These are phyloP conservation scores for Echites panduratus DNA, from an alignment of 257 asterid genomes.

Conservation along the genomic window DNA sequence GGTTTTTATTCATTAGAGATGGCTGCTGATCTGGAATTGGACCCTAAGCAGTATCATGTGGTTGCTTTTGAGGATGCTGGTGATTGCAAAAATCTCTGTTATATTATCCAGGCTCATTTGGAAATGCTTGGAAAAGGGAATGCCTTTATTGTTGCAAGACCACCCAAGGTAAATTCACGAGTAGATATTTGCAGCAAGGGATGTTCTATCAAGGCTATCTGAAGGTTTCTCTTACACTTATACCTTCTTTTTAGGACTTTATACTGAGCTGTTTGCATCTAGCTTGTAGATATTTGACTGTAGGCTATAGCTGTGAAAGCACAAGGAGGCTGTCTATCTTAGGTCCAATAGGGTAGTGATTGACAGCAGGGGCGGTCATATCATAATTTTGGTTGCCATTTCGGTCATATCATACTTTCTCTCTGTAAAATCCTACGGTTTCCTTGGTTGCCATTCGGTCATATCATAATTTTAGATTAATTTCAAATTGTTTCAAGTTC, in stretches of 20 bases:
- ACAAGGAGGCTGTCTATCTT: too few species aligned
- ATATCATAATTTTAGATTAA: too few species aligned
- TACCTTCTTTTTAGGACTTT: not conserved
- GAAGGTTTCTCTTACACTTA: not conserved
- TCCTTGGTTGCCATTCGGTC: too few species aligned
- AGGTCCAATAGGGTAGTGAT: not conserved
- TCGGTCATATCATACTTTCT: too few species aligned
- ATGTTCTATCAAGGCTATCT: not conserved
- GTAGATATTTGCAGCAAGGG: not conserved
- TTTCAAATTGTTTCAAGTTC: too few species aligned
- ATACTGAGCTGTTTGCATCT: not conserved
- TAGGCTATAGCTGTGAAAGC: too few species aligned
- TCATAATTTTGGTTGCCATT: too few species aligned
- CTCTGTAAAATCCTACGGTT: too few species aligned
- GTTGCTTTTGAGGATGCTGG: constrained; percentile 90
- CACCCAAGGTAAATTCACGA: constrained; percentile 66
- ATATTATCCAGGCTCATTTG: constrained; percentile 78
- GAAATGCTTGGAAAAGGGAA: constrained; percentile 80
- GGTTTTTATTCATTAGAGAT: constrained; percentile 95
- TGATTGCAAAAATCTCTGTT: constrained; percentile 82
- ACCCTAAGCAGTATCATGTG: constrained; percentile 79
- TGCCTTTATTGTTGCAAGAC: constrained; percentile 78
- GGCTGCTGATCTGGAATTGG: constrained; percentile 93
- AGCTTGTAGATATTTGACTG: not conserved
- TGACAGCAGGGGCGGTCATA: too few species aligned